Base-by-base conservation (phyloP, 1,284 basidiomycete genomes). In the Puccinia sorghi region DNA sequence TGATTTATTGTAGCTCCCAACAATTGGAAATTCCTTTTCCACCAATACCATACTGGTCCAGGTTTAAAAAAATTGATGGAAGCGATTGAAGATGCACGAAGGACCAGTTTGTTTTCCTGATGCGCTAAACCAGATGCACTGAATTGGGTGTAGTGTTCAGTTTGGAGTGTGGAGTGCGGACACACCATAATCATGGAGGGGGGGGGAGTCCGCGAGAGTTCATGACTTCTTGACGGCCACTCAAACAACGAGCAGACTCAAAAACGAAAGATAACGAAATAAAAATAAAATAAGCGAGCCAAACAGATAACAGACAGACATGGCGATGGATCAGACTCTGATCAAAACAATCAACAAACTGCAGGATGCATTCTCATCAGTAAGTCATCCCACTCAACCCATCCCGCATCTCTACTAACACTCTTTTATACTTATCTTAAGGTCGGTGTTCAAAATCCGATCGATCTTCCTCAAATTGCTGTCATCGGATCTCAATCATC, bases 381-480 rank as follows among this genome's bases (percentile, higher is more conserved):
- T 86, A 64, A 72, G 86, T 85, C 82, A 85, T 84, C 80, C 85
- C 85, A 13, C 57, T 1, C 27, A 41, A 27, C 25, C 20, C 20
- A 17, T 4, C 57, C 17, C 7, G 12, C 46, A 46, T 5, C 13
- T 2, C 37, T 37, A 25, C 15, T 48, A 27, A 39, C 39, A 25
- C 17, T n/a, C 52, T 52, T 11, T 57, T 37, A 20, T 17, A 13
- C 59, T 59, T 37, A 46, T 57, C 66, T 72, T 43, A 72, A 80
- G 80, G 82, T 83, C 54, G 82, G 82, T 61, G 82, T 82, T 54
- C 81, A 82, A 67, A 85, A 84, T 79, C 82, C 84, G 6, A 84
- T 85, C 80, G 87, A 88, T 82, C 81, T 88, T 80, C 88, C 88
- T 20, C 88, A 88, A 83, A 88, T 88, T 81, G 86, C 87, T 4